Conservation (phyloP, 768 basidiomycete genomes). For the Suillus variegatus region DNA sequence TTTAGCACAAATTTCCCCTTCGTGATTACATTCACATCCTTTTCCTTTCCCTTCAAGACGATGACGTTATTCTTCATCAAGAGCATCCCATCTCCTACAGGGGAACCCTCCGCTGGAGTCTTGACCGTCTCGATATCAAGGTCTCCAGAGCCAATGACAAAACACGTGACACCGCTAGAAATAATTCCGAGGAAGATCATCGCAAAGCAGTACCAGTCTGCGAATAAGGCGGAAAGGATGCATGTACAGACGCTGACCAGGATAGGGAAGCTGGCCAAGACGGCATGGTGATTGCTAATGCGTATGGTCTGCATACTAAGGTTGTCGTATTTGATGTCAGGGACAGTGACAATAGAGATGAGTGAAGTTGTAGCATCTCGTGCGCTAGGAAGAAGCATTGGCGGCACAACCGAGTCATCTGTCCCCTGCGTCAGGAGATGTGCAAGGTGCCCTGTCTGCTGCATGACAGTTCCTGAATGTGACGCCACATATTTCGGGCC, state of each 20-base stretch:
- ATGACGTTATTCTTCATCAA: constrained; percentile 19
- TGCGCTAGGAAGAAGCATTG: neutral
- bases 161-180: constrained; percentile 28
- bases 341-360: neutral
- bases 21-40: constrained; percentile 27
- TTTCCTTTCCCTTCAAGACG: constrained; percentile 28
- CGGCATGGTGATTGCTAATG: neutral
- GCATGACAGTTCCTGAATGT: constrained; percentile 22
- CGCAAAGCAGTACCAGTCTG: constrained; percentile 34
- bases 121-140: constrained; percentile 19
- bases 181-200: constrained; percentile 33
- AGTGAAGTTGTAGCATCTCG: neutral
- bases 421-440: constrained; percentile 19
- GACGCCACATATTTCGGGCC: constrained; percentile 30
- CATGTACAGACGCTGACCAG: constrained; percentile 19
- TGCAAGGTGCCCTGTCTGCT: constrained; percentile 23
- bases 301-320: neutral
- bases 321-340: neutral
- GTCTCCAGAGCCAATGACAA: constrained; percentile 25
- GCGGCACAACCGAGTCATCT: neutral
- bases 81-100: constrained; percentile 26
- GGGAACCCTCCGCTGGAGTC: constrained; percentile 17
- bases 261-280: constrained; percentile 24
- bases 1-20: constrained; percentile 26
- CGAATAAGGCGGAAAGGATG: constrained; percentile 22